These are phyloP conservation scores for Pseudopediastrum boryanum DNA, from an alignment of 139 green algal species.

Conservation along the genomic window DNA sequence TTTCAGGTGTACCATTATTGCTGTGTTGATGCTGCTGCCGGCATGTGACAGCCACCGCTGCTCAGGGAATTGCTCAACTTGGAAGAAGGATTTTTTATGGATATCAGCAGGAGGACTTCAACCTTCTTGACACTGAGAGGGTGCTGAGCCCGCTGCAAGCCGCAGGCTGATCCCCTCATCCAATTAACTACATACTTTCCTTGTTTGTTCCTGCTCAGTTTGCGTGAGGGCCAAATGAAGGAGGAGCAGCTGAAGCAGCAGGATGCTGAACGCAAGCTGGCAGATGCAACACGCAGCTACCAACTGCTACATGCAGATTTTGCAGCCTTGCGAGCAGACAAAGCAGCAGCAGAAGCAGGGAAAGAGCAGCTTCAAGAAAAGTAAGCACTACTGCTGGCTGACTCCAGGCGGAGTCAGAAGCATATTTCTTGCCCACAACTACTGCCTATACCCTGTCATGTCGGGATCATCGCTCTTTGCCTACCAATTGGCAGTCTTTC, in stretches of 20 bases:
- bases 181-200: too few relatives aligned
- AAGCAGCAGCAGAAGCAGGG: neutral
- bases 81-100: neutral
- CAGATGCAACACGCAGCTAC: slow-evolving; percentile 43
- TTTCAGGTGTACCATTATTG: too few relatives aligned
- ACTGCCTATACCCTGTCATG: too few relatives aligned
- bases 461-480: too few relatives aligned
- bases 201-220: neutral
- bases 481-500: too few relatives aligned
- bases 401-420: too few relatives aligned
- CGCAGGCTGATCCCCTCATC: too few relatives aligned
- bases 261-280: slow-evolving; percentile 36
- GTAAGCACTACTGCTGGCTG: too few relatives aligned
- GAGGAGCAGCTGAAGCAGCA: neutral
- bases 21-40: too few relatives aligned
- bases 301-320: slow-evolving; percentile 47
- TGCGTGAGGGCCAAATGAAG: neutral
- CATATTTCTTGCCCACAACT: too few relatives aligned
- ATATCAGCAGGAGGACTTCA: neutral
- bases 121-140: neutral
- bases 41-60: too few relatives aligned
- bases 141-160: neutral
- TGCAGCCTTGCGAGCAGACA: slow-evolving; percentile 13
- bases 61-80: too few relatives aligned
- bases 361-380: neutral